Evolutionary conservation across 2,329 filamentous ascomycete genomes (phyloP).

Genomic region (Paraphoma chrysanthemicola): DNA sequence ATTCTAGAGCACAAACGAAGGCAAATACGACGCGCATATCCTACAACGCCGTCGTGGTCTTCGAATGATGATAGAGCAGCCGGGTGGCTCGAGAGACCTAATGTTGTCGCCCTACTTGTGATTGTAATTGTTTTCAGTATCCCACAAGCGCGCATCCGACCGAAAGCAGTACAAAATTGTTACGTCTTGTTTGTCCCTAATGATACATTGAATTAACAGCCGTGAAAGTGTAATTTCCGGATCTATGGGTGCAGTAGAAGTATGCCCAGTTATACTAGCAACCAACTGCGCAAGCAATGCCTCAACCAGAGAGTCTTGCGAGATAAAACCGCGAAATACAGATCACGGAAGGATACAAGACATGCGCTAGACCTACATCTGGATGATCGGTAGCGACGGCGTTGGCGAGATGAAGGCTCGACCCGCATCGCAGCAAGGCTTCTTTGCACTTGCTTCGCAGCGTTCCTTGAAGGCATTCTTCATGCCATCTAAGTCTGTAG

Average conservation of each 20-base stretch:
- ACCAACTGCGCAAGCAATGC: neutral
- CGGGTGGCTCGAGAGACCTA: neutral
- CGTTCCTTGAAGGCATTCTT: neutral
- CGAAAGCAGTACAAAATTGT: neutral
- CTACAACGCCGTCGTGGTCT: neutral
- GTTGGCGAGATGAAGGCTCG: neutral
- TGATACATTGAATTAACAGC: neutral
- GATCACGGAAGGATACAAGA: neutral
- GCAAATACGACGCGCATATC: too few species aligned
- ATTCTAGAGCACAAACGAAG: too few species aligned
- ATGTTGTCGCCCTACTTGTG: neutral
- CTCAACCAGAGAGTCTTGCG: neutral
- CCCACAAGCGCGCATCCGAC: neutral
- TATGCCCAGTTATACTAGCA: neutral
- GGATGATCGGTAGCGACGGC: neutral
- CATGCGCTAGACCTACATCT: neutral
- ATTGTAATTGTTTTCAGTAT: neutral
- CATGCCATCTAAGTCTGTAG: constrained; percentile 1
- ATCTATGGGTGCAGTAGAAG: neutral
- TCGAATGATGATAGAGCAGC: neutral
- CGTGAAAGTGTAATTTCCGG: neutral
- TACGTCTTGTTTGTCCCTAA: neutral
- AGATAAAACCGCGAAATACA: neutral
- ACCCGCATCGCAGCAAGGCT: constrained; percentile 11
- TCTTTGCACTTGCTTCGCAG: constrained; percentile 9